A percentile compares a stretch with the other conserved stretches of the same genome.
Evolutionary conservation across 495 filamentous ascomycete genomes (phyloP).

Genomic region (Niebla homalea): DNA sequence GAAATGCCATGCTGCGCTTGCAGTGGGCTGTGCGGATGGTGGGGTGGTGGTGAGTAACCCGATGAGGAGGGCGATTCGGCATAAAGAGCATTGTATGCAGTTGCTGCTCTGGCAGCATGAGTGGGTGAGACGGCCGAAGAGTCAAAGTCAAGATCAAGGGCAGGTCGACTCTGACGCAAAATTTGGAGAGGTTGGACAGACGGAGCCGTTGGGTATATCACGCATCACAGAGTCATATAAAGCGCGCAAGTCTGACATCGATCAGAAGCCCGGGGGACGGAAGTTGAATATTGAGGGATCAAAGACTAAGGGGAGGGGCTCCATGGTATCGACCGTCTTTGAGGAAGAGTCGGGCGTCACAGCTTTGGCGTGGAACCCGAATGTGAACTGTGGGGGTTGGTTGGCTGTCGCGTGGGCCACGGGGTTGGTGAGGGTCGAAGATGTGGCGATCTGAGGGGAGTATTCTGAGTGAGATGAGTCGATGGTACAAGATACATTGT

Average conservation of each 20-base stretch:
- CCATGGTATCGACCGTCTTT: slow-evolving; percentile 35
- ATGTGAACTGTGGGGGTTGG: slow-evolving; percentile 48
- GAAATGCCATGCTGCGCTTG: slow-evolving; percentile 37
- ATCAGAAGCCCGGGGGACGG: slow-evolving; percentile 15
- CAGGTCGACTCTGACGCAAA: slow-evolving; percentile 28
- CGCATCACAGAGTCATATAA: slow-evolving; percentile 49
- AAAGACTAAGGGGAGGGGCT: slow-evolving; percentile 25
- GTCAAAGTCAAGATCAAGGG: slow-evolving; percentile 39
- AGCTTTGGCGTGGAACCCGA: slow-evolving; percentile 52
- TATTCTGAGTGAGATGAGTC: too few species aligned
- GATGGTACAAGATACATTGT: neutral
- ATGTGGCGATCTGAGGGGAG: slow-evolving; percentile 38
- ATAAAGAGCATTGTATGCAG: slow-evolving; percentile 41
- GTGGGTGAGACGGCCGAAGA: slow-evolving; percentile 29
- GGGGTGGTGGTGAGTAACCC: slow-evolving; percentile 43
- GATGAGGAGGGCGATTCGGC: slow-evolving; percentile 37
- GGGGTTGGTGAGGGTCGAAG: slow-evolving; percentile 55
- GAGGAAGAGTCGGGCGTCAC: slow-evolving; percentile 47
- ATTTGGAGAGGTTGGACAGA: slow-evolving; percentile 35
- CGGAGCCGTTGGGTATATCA: slow-evolving; percentile 26
- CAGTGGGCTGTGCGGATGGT: slow-evolving; percentile 46
- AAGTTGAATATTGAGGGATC: slow-evolving; percentile 20
- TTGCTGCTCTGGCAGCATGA: slow-evolving; percentile 52
- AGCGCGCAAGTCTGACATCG: slow-evolving; percentile 24
- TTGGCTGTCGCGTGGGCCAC: slow-evolving; percentile 47